Evolutionary conservation across 2,329 filamentous ascomycete genomes (phyloP).

Genomic region (Penicillium aurantiogriseum): DNA sequence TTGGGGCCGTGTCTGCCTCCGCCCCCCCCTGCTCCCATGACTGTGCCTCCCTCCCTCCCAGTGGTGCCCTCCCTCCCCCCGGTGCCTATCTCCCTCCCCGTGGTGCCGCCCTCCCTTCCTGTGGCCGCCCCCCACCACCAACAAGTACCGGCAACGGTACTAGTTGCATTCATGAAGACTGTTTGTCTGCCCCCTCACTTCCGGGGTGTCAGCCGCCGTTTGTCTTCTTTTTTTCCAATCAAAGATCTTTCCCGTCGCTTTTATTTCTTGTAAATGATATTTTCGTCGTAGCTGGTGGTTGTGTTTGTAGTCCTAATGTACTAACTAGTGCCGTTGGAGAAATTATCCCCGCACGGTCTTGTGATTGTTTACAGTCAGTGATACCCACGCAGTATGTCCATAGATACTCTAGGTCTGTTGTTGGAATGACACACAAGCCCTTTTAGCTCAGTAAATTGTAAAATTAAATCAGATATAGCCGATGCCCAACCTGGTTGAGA

Average conservation of each 20-base stretch:
- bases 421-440: neutral
- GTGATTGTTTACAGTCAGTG: too few species aligned
- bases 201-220: neutral
- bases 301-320: too few species aligned
- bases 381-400: neutral
- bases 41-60: neutral
- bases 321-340: neutral
- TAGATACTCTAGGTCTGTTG: neutral
- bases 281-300: neutral
- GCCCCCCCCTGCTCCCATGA: neutral
- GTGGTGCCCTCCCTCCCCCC: neutral
- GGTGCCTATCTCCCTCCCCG: neutral
- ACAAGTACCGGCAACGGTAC: neutral
- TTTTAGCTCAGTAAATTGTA: neutral
- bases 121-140: neutral
- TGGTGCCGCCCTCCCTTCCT: neutral
- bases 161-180: neutral
- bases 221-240: neutral
- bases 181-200: neutral
- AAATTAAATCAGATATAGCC: neutral
- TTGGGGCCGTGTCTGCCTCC: neutral
- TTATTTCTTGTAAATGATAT: neutral
- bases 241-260: neutral
- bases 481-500: neutral
- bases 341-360: slow-evolving; percentile 1